Evolutionary conservation across 805 yeast genomes (phyloP).

Genomic region (Kazachstania africana): DNA sequence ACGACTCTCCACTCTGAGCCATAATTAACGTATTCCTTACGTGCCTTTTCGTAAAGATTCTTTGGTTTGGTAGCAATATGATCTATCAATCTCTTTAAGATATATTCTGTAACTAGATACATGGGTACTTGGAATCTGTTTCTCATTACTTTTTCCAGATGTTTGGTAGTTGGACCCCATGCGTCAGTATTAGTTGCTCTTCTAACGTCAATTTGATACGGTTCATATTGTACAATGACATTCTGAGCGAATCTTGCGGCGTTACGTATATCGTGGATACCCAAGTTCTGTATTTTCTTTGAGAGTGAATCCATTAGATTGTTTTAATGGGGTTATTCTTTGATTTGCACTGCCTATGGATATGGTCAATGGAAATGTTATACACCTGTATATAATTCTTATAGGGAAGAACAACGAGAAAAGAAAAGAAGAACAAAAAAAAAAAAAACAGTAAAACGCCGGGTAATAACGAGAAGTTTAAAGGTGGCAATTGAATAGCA

Average conservation of each 20-base stretch:
- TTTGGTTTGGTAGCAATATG: slow-evolving; percentile 28
- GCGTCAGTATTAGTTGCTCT: slow-evolving; percentile 39
- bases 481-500: too few relatives aligned
- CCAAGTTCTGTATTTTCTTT: slow-evolving; percentile 26
- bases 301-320: slow-evolving; percentile 24
- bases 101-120: slow-evolving; percentile 26
- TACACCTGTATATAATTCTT: too few relatives aligned
- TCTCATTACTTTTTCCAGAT: slow-evolving; percentile 27
- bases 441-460: too few relatives aligned
- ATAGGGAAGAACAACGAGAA: too few relatives aligned
- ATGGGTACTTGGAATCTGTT: slow-evolving; percentile 22
- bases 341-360: neutral
- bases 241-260: slow-evolving; percentile 32
- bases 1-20: slow-evolving; percentile 33
- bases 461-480: too few relatives aligned
- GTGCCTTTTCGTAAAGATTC: slow-evolving; percentile 28
- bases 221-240: slow-evolving; percentile 27
- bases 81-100: slow-evolving; percentile 26
- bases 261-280: slow-evolving; percentile 30
- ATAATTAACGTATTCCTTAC: slow-evolving; percentile 30
- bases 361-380: too few relatives aligned
- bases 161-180: slow-evolving; percentile 41
- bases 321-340: neutral
- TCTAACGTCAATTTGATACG: slow-evolving; percentile 29
- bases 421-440: too few relatives aligned